These are phyloP conservation scores for Gentiana macrophylla DNA, from an alignment of 257 asterid genomes.

Conservation along the genomic window DNA sequence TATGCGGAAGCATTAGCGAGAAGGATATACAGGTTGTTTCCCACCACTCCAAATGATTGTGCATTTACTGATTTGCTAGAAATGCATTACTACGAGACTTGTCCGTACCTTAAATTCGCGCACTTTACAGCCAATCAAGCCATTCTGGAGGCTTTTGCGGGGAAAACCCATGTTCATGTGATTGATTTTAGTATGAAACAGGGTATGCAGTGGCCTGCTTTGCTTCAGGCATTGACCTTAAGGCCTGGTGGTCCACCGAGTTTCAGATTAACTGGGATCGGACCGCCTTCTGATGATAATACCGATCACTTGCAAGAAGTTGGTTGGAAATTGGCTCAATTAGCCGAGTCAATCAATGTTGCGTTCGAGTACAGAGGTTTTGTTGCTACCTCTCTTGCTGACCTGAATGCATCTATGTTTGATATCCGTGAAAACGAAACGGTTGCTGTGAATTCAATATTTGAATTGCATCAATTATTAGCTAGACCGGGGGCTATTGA, in stretches of 20 bases:
- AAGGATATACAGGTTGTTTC: slow-evolving; percentile 48
- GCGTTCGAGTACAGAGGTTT: slow-evolving; percentile 67
- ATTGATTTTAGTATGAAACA: slow-evolving; percentile 87
- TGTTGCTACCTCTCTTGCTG: slow-evolving; percentile 62
- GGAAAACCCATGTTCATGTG: slow-evolving; percentile 52
- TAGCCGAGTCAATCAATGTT: slow-evolving; percentile 57
- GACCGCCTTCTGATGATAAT: slow-evolving; percentile 77
- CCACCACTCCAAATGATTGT: slow-evolving; percentile 38
- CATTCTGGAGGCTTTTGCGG: slow-evolving; percentile 66
- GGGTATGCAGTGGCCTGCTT: slow-evolving; percentile 96
- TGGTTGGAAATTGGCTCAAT: slow-evolving; percentile 69
- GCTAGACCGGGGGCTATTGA: slow-evolving; percentile 62
- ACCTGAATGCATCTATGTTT: slow-evolving; percentile 65
- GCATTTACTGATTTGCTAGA: slow-evolving; percentile 55
- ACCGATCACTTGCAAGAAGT: slow-evolving; percentile 61
- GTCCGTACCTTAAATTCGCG: slow-evolving; percentile 84
- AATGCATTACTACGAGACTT: slow-evolving; percentile 80
- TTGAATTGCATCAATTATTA: slow-evolving; percentile 65
- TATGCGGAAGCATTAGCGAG: slow-evolving; percentile 79
- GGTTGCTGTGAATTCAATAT: slow-evolving; percentile 72
- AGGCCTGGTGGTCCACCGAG: slow-evolving; percentile 75
- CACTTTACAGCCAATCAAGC: slow-evolving; percentile 97
- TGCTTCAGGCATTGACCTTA: slow-evolving; percentile 72
- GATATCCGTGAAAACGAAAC: slow-evolving; percentile 57
- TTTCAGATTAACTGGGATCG: slow-evolving; percentile 57